A percentile compares a stretch with the other conserved stretches of the same genome.
phyloP scores from a whole-genome alignment of 208 protist species.

The Leishmania martiniquensis region DNA sequence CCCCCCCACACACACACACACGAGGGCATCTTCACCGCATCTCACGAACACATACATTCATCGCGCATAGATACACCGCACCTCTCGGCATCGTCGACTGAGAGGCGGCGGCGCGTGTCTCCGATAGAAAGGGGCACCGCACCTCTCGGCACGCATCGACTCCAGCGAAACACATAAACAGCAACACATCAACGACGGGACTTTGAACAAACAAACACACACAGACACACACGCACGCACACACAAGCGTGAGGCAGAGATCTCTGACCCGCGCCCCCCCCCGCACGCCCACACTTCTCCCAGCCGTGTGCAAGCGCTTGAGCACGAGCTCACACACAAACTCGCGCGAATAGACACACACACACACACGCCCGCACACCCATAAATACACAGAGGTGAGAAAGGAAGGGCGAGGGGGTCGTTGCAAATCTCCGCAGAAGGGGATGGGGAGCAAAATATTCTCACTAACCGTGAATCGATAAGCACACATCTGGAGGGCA shows the following conservation, averaged over 20 bases:
- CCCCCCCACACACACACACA: neutral
- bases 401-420: neutral
- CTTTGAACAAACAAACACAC: conserved; percentile 10
- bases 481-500: neutral
- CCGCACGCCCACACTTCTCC: neutral
- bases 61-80: neutral
- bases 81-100: neutral
- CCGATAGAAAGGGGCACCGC: neutral
- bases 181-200: too few relatives aligned
- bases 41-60: neutral
- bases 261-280: neutral
- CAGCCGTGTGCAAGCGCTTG: neutral
- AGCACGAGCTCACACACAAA: neutral
- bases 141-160: too few relatives aligned
- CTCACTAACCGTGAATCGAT: neutral
- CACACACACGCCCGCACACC: neutral
- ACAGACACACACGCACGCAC: neutral
- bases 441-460: neutral
- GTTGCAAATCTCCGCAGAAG: neutral
- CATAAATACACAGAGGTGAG: too few relatives aligned
- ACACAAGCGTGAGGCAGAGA: neutral
- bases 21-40: neutral
- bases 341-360: too few relatives aligned
- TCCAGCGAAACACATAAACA: too few relatives aligned
- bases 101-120: neutral